These are phyloP conservation scores for Colletotrichum tamarilloi DNA, from an alignment of 2,329 filamentous ascomycete genomes.

Conservation along the genomic window DNA sequence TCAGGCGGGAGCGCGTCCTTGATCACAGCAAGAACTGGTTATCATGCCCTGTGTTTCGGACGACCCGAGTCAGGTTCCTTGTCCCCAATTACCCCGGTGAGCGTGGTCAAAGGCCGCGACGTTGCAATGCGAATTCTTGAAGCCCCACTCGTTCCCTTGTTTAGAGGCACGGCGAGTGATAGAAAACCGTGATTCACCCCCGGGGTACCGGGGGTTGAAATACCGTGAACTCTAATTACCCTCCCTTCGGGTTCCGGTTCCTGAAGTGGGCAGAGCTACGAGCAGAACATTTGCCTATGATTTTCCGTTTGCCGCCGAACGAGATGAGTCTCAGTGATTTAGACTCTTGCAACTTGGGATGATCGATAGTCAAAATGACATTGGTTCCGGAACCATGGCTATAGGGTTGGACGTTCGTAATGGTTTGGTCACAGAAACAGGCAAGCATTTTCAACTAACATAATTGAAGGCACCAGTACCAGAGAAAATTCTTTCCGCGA, in stretches of 20 bases:
- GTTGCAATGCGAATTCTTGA: not conserved
- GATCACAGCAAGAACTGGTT: not conserved
- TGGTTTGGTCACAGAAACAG: not conserved
- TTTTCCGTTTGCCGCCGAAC: not conserved
- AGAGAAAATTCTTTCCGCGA: not conserved
- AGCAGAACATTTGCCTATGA: not conserved
- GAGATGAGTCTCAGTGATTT: not conserved
- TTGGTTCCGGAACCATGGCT: not conserved
- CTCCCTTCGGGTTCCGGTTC: not conserved
- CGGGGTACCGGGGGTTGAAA: not conserved
- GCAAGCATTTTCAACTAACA: not conserved
- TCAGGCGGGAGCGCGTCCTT: not conserved
- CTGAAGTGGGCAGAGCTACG: not conserved
- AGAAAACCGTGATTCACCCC: not conserved
- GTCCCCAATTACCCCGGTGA: not conserved
- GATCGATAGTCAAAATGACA: not conserved
- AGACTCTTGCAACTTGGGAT: not conserved
- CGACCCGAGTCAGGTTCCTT: constrained; percentile 1
- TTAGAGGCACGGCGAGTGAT: not conserved
- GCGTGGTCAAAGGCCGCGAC: not conserved
- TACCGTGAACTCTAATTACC: not conserved
- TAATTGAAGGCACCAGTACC: not conserved
- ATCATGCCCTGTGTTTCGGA: not conserved
- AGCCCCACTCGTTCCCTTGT: not conserved
- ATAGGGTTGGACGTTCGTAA: not conserved